These are phyloP conservation scores for Saccharomyces hybrid DNA, from an alignment of 1,139 yeast species.

Conservation along the genomic window DNA sequence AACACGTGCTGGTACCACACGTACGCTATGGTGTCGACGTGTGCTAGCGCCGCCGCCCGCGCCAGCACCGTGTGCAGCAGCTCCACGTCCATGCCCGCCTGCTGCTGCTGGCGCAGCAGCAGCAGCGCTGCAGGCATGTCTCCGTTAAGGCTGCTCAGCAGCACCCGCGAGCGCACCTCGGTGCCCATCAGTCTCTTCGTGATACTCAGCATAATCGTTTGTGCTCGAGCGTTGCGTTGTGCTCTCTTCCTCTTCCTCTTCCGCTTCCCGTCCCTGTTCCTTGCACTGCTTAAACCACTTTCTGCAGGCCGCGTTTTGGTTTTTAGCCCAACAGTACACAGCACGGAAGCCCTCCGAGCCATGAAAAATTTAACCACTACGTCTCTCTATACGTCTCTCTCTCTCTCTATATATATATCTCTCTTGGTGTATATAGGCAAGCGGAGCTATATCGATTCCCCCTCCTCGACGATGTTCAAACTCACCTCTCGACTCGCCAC, in stretches of 20 bases:
- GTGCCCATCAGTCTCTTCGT: background rate
- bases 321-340: background rate
- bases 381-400: background rate
- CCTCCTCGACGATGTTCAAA: constrained; percentile 14
- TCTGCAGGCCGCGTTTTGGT: background rate
- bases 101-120: background rate
- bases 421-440: background rate
- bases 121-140: background rate
- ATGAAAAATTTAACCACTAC: background rate
- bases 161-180: background rate
- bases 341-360: background rate
- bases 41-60: constrained; percentile 16
- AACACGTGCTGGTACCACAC: constrained; percentile 29
- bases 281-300: background rate
- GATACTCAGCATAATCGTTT: background rate
- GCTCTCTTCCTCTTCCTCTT: too few relatives aligned
- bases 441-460: background rate
- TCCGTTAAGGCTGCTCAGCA: background rate
- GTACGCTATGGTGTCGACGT: constrained; percentile 20
- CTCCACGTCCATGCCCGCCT: background rate
- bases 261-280: background rate
- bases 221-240: too few relatives aligned
- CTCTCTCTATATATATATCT: too few relatives aligned
- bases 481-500: constrained; percentile 11
- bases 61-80: background rate